Evolutionary conservation across 1,284 basidiomycete genomes (phyloP).

Genomic region (Erythrobasidium hasegawianum): DNA sequence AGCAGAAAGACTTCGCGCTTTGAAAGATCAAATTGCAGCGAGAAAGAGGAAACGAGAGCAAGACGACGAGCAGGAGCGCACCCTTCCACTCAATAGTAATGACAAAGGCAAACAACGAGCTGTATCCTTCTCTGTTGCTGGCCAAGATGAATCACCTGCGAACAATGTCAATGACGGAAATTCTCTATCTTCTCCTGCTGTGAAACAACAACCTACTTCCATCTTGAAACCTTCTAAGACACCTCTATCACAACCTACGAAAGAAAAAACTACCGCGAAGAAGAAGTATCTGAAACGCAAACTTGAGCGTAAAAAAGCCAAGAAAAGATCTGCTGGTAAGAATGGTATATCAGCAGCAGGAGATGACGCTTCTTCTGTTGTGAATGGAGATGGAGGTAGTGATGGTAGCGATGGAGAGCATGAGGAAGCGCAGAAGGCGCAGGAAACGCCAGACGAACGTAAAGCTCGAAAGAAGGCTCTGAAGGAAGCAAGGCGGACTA

Average conservation of each 20-base stretch:
- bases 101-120: slow-evolving; percentile 31
- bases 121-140: slow-evolving; percentile 14
- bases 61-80: slow-evolving; percentile 1
- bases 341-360: too few species aligned
- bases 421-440: not conserved
- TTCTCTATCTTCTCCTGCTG: not conserved
- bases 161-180: slow-evolving; percentile 1
- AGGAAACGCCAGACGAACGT: slow-evolving; percentile 17
- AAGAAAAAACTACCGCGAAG: slow-evolving; percentile 24
- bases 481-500: slow-evolving; percentile 16
- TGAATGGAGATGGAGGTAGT: not conserved
- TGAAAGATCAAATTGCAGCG: slow-evolving; percentile 14
- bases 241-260: not conserved
- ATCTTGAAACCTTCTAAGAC: too few species aligned
- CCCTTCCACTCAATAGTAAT: not conserved
- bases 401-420: slow-evolving; percentile 5
- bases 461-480: slow-evolving; percentile 14
- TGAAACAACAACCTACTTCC: too few species aligned
- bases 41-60: slow-evolving; percentile 9
- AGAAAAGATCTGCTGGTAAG: slow-evolving; percentile 5
- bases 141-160: not conserved
- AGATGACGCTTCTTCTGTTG: not conserved
- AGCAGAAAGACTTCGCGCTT: slow-evolving; percentile 3
- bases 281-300: slow-evolving; percentile 23
- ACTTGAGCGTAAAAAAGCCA: slow-evolving; percentile 30